Conservation (phyloP, 2,329 filamentous ascomycete genomes). For the Bipolaris victoriae region DNA sequence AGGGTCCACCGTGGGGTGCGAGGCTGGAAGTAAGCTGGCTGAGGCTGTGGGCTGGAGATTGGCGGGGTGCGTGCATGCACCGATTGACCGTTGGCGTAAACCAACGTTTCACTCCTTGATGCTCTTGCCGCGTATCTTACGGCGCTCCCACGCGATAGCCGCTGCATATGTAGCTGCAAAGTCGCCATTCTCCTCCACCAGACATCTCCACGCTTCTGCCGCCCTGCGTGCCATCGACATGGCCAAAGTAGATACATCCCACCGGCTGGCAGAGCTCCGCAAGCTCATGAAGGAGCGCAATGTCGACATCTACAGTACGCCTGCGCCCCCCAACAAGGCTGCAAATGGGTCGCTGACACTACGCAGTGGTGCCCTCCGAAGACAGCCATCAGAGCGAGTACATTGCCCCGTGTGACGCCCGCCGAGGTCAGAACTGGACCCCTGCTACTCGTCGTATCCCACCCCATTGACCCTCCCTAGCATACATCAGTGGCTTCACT, state of each 20-base stretch:
- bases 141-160: constrained; percentile 38
- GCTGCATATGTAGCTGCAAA: constrained; percentile 35
- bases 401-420: constrained; percentile 91
- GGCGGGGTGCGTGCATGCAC: constrained; percentile 30
- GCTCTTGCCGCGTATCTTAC: constrained; percentile 38
- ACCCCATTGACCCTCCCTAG: constrained; percentile 50
- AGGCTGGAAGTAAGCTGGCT: constrained; percentile 14
- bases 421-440: constrained; percentile 64
- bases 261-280: constrained; percentile 76
- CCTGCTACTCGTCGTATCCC: constrained; percentile 25
- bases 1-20: constrained; percentile 5
- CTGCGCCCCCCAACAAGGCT: background rate
- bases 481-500: constrained; percentile 91
- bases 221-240: constrained; percentile 60
- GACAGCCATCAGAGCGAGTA: constrained; percentile 98
- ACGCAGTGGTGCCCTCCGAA: constrained; percentile 88
- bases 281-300: constrained; percentile 85
- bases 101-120: constrained; percentile 26
- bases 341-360: constrained; percentile 44
- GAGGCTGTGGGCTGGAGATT: background rate
- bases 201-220: constrained; percentile 42
- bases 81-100: constrained; percentile 30
- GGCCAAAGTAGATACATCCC: constrained; percentile 79
- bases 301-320: constrained; percentile 87
- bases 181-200: constrained; percentile 16